Base-by-base conservation (phyloP, 768 basidiomycete species). In the Mycena crocata region DNA sequence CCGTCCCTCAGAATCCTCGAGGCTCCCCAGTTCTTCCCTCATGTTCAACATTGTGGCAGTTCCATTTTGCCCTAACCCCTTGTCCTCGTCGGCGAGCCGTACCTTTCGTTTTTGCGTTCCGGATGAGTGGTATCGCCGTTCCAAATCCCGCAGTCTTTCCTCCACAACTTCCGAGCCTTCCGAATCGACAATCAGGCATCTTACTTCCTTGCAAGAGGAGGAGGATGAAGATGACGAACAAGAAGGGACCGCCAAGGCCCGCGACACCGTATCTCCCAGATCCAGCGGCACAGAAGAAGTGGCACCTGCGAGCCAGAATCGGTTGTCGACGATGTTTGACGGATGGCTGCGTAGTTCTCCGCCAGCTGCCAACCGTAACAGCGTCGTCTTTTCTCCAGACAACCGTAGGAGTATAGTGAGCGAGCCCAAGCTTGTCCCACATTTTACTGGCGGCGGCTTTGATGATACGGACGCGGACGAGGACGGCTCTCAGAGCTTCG, bases 61-160 rank as follows among this genome's bases (percentile, higher is more conserved):
- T 17, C 81, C 86, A 0, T 80, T 79, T 40, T 71, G 74, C 54
- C 69, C 81, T 13, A 85, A 85, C 68, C 80, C 82, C 1, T 82
- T 84, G 68, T 78, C 80, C n/a, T 71, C 78, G 5, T 69, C 74
- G 31, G 84, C 84, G 1, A 79, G 72, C 23, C 86, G 87, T 12
- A 73, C 69, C 10, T 87, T 91, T 72, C 83, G 85, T 30, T 85
- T 94, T 60, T 91, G 89, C 66, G 87, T 95, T 10, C 91, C 91
- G 2, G 91, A 91, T 57, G 90, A 91, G 73, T 94, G 90, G 93
- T 94, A 88, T 76, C 87, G 89, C 62, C 86, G 91, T 21, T 87
- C 89, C 23, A 91, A 86, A 66, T 85, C 89, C 9, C 86, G 87
- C 0, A 80, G 78, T 40, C 72, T 83, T 2, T 87, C 88, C 2